Base-by-base conservation (phyloP, 2,329 filamentous ascomycete species). In the Harringtonia lauricola region DNA sequence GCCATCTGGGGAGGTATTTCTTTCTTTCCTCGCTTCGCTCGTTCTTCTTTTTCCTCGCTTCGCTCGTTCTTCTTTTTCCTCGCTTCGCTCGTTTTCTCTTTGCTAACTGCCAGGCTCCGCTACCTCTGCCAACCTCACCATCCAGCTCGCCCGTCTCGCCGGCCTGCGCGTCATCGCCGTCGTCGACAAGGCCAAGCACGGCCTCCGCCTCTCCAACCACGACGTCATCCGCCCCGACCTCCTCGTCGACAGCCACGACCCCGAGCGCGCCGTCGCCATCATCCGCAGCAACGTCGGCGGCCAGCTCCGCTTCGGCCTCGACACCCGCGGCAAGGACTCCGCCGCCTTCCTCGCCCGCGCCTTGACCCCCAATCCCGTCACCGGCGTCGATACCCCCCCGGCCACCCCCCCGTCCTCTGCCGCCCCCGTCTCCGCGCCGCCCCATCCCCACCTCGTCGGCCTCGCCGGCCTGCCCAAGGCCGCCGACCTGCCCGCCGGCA, bases 1-100 rank as follows among this genome's bases (percentile, higher is more conserved):
- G 77, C 76, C 2, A 75, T 88, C 38, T 88, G 83, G 83, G 83
- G 83, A 45, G 83, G 68, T 2, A n/a, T n/a, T n/a, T n/a, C n/a
- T n/a, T n/a, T n/a, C n/a, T n/a, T n/a, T n/a, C n/a, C n/a, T n/a
- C n/a, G n/a, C n/a, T n/a, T n/a, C n/a, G n/a, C n/a, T n/a, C n/a
- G n/a, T n/a, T n/a, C n/a, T n/a, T n/a, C n/a, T n/a, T n/a, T n/a
- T n/a, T n/a, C n/a, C n/a, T n/a, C n/a, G n/a, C n/a, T n/a, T n/a
- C n/a, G n/a, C n/a, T n/a, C n/a, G n/a, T n/a, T n/a, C n/a, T n/a
- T n/a, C n/a, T n/a, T n/a, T n/a, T n/a, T n/a, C n/a, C n/a, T n/a
- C n/a, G n/a, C n/a, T n/a, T n/a, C n/a, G n/a, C n/a, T n/a, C n/a
- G n/a, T n/a, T n/a, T n/a, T n/a, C n/a, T n/a, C n/a, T n/a, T n/a